phyloP scores from a whole-genome alignment of 768 basidiomycete species.

The Leccinum truebloodii region DNA sequence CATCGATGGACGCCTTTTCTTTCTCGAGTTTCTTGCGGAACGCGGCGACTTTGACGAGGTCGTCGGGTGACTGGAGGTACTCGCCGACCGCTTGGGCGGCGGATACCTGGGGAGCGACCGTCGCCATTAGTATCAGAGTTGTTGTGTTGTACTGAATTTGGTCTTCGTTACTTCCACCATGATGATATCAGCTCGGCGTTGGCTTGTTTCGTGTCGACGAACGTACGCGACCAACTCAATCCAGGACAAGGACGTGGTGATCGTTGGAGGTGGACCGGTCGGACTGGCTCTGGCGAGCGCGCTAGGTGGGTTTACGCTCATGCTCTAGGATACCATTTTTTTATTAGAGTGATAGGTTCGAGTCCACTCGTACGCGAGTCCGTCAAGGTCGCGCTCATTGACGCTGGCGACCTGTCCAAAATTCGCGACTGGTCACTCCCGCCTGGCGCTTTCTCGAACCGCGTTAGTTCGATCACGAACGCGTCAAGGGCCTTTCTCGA shows the following conservation, averaged over 20 bases:
- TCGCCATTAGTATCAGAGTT: constrained; percentile 24
- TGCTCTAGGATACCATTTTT: not conserved
- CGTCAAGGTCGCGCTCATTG: constrained; percentile 70
- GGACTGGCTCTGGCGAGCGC: constrained; percentile 89
- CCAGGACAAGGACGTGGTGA: constrained; percentile 80
- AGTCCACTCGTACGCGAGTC: constrained; percentile 50
- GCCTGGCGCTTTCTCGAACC: constrained; percentile 66
- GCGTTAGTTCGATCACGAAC: constrained; percentile 85
- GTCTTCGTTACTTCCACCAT: not conserved
- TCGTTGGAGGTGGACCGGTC: constrained; percentile 93
- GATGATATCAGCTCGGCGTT: not conserved
- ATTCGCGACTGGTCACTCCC: constrained; percentile 65
- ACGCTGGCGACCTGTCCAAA: constrained; percentile 74
- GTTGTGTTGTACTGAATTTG: not conserved
- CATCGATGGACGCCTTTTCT: constrained; percentile 91
- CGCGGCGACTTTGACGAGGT: constrained; percentile 83
- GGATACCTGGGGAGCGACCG: constrained; percentile 59
- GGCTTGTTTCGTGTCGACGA: constrained; percentile 6
- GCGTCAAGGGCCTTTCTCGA: constrained; percentile 65
- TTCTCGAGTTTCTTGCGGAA: constrained; percentile 95
- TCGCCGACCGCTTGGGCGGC: constrained; percentile 87
- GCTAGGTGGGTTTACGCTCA: constrained; percentile 55
- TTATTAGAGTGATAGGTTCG: constrained; percentile 43
- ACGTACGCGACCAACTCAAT: constrained; percentile 22
- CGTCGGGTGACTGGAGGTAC: constrained; percentile 90